Evolutionary conservation across 1,284 basidiomycete genomes (phyloP), one percentile per base, ranked within the genome.

Genomic region (Cystobasidium sp.): DNA sequence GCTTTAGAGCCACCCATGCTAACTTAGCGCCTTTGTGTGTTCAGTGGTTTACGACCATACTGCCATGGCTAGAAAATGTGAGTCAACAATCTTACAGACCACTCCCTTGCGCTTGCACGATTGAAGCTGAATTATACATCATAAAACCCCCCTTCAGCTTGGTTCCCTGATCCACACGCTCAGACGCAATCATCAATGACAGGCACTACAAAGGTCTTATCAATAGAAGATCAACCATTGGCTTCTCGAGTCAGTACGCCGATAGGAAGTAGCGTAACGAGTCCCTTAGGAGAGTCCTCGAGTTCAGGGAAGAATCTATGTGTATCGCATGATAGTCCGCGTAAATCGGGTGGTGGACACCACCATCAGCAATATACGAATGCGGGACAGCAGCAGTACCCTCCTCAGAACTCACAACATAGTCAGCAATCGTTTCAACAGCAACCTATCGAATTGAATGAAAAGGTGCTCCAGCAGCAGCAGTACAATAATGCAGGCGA

Each of bases 151-250:
- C 43, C 7, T 18, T 14, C 52, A 73, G 70, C 70, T 22, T 73
- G 70, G 70, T 73, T 73, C 52, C 70, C 70, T 5, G 70, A 73
- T 58, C 61, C 70, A 39, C 70, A 73, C 10, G 63, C 61, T 10
- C 70, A 73, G 39, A 73, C 70, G 0, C 47, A 53, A 41, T 55
- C 49, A 10, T 61, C 56, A 20, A 70, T 39, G 9, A 47, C 51
- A 20, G 55, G 39, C 6, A 59, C n/a, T 14, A 41, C 61, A 3
- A 65, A 73, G 47, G 52, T 66, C 43, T 20, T 73, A 9, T 73
- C 70, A 44, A 73, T 73, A 59, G 70, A 65, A 7, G 70, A 73
- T 59, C 70, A 73, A 46, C 70, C 70, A 18, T 37, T 66, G 12
- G 49, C 70, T 18, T 62, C 56, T 7, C 47, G 70, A 16, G 70